Conservation (phyloP, 768 basidiomycete genomes). For the Mycena venus region DNA sequence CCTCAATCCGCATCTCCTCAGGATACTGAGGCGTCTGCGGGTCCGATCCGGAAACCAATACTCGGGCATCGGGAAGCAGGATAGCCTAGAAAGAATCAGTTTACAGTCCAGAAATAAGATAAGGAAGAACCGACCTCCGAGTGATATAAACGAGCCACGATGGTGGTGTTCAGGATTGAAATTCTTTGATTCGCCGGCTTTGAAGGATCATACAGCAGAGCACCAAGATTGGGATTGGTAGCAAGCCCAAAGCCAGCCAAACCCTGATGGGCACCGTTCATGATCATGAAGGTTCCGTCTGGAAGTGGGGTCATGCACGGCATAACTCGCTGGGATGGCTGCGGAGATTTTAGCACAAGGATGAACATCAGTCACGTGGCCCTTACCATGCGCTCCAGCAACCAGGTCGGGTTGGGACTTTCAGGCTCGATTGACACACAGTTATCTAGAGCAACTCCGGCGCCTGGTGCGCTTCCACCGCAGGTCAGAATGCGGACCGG, state of each 20-base stretch:
- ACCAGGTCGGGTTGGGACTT: slow-evolving; percentile 71
- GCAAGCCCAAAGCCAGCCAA: slow-evolving; percentile 82
- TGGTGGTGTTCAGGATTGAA: slow-evolving; percentile 76
- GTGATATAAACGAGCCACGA: slow-evolving; percentile 83
- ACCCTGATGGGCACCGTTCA: slow-evolving; percentile 83
- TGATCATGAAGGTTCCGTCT: slow-evolving; percentile 79
- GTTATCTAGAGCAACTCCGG: slow-evolving; percentile 61
- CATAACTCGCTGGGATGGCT: slow-evolving; percentile 54
- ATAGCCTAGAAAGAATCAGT: slow-evolving; percentile 57
- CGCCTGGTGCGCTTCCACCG: slow-evolving; percentile 78
- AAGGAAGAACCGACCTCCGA: slow-evolving; percentile 55
- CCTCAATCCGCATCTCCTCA: slow-evolving; percentile 82
- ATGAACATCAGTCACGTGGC: background rate
- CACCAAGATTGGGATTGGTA: slow-evolving; percentile 70
- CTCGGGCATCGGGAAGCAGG: slow-evolving; percentile 80
- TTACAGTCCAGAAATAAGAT: slow-evolving; percentile 39
- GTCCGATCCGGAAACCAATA: slow-evolving; percentile 84
- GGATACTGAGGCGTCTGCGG: slow-evolving; percentile 73
- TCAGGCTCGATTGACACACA: slow-evolving; percentile 79
- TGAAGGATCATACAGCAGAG: slow-evolving; percentile 78
- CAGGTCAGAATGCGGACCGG: slow-evolving; percentile 79
- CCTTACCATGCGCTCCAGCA: slow-evolving; percentile 84
- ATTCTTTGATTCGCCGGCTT: slow-evolving; percentile 71
- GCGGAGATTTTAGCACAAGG: background rate
- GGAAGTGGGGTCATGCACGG: slow-evolving; percentile 72